Conservation (phyloP, 2,329 filamentous ascomycete species). For the Xylogone sp. region DNA sequence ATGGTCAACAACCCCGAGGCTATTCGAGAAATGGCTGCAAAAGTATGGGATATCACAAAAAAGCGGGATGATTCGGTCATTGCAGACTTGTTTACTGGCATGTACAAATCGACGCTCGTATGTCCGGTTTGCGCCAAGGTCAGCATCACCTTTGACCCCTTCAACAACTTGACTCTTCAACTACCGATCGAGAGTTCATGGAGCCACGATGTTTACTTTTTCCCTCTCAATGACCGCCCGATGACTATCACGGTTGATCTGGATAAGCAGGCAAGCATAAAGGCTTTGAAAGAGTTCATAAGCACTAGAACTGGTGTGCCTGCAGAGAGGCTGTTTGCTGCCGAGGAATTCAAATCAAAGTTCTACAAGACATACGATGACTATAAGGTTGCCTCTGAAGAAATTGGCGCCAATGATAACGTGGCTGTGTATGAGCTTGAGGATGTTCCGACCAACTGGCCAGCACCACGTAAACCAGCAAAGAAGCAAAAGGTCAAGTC, state of each 20-base stretch:
- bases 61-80: conserved; percentile 92
- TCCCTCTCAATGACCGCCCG: conserved; percentile 69
- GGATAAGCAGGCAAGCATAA: conserved; percentile 70
- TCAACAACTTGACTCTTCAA: conserved; percentile 89
- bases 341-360: conserved; percentile 76
- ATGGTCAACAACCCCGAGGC: conserved; percentile 81
- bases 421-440: conserved; percentile 77
- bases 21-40: conserved; percentile 79
- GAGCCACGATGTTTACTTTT: conserved; percentile 70
- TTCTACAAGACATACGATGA: conserved; percentile 89
- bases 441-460: conserved; percentile 72
- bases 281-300: conserved; percentile 64
- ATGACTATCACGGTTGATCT: conserved; percentile 74
- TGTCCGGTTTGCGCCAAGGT: conserved; percentile 91
- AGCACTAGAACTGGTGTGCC: conserved; percentile 65
- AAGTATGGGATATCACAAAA: conserved; percentile 89
- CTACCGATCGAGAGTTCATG: conserved; percentile 84
- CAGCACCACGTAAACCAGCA: conserved; percentile 41
- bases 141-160: conserved; percentile 98
- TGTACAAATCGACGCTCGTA: conserved; percentile 96
- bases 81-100: conserved; percentile 91
- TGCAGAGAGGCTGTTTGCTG: conserved; percentile 65
- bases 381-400: conserved; percentile 62
- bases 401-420: conserved; percentile 60
- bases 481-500: conserved; percentile 30